Conservation (phyloP, 2,329 filamentous ascomycete genomes). For the Ophidiomyces ophidiicola region DNA sequence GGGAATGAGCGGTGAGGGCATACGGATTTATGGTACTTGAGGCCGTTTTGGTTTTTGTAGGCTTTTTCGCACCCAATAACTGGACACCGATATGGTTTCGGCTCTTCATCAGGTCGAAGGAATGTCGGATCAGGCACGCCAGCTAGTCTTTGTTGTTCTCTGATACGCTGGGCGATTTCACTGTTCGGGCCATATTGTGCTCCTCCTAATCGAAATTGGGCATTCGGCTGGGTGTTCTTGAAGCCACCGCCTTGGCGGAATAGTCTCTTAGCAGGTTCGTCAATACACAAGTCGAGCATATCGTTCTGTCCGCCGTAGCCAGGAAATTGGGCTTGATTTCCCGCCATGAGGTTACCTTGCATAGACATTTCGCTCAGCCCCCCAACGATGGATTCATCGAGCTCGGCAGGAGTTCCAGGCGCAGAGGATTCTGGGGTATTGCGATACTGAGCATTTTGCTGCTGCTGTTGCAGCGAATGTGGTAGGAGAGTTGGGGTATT, state of each 20-base stretch:
- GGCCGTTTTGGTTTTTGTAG: constrained; percentile 97
- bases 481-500: constrained; percentile 87
- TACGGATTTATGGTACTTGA: constrained; percentile 74
- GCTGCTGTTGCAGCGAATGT: constrained; percentile 53
- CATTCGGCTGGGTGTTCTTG: constrained; percentile 51
- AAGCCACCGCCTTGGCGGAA: constrained; percentile 73
- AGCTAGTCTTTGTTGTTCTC: constrained; percentile 52
- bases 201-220: constrained; percentile 62
- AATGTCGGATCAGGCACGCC: constrained; percentile 39
- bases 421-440: constrained; percentile 53
- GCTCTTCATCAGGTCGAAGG: constrained; percentile 60
- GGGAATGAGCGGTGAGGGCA: constrained; percentile 29
- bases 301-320: constrained; percentile 36
- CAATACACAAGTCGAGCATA: constrained; percentile 57
- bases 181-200: constrained; percentile 66
- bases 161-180: constrained; percentile 55
- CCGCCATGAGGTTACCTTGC: constrained; percentile 36
- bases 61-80: constrained; percentile 98
- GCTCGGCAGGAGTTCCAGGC: constrained; percentile 57
- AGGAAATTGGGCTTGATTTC: constrained; percentile 29
- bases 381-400: constrained; percentile 61
- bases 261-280: constrained; percentile 86
- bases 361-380: constrained; percentile 49
- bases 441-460: constrained; percentile 42
- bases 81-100: constrained; percentile 94